Base-by-base conservation (phyloP, 148 eudicot species). In the Dianthus caryophyllus region DNA sequence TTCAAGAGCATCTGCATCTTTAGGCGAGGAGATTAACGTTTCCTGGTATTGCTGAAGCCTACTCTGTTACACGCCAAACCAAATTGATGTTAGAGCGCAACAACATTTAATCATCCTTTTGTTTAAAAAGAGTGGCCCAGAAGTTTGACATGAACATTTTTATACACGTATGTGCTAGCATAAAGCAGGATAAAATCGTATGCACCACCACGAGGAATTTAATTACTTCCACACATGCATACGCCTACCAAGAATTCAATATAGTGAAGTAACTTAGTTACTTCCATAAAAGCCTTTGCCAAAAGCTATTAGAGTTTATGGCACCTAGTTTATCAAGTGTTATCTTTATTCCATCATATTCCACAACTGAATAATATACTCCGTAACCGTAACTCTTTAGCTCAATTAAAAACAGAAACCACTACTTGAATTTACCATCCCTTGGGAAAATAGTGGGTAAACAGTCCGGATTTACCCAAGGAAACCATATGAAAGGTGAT, bases 11-110 rank as follows among this genome's bases (percentile, higher is more conserved):
- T 46, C 70, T 25, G 82, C 70, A 80, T 90, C 93, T 77, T 85
- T 87, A 24, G 97, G 97, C 44, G 96, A 84, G 69, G 70, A 72
- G 68, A 55, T 72, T 73, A 90, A 86, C 29, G 81, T 76, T 71
- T 82, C 73, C 80, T 88, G 93, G 57, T 66, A 94, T 71, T 90
- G 83, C 84, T 81, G 82, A 71, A 94, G 90, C 73, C 84, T 83
- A 58, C 73, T 71, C 99, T 90, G 91, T 73, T 70, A 80, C 54
- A 66, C 41, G 38, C 41, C 57, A 73, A 79, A 77, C 26, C 33
- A 70, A 76, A 50, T 43, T 33, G 12, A 58, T 61, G 64, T 74
- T 49, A 80, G 76, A 18, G 61, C 61, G 47, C 7, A 56, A 43
- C 33, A 61, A 62, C 22, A 6, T 29, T 17, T 33, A 18, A 55